Conservation (phyloP, 768 basidiomycete species). For the Dendrothele bispora region DNA sequence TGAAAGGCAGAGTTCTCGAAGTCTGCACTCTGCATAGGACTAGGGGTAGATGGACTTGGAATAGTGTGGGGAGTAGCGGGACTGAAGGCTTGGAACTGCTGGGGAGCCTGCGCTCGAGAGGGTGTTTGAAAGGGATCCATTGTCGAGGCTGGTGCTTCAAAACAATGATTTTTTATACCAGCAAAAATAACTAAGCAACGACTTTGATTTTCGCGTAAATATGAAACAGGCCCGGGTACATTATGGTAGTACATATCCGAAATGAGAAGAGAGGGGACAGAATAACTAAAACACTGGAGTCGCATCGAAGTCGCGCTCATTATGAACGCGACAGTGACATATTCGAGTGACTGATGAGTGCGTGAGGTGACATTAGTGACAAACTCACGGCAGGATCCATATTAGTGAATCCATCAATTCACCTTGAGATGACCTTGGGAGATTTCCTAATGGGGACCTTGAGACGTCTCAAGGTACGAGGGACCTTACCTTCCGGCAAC, state of each 20-base stretch:
- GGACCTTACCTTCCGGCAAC: conserved; percentile 4
- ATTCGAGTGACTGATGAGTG: too few species aligned
- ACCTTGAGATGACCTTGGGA: neutral
- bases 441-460: neutral
- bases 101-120: neutral
- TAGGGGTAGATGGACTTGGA: neutral
- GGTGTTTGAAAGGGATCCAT: neutral
- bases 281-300: neutral
- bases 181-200: too few species aligned
- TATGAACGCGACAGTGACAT: too few species aligned
- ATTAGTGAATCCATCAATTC: neutral
- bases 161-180: too few species aligned
- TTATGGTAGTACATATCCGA: too few species aligned
- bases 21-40: neutral
- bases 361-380: neutral
- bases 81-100: neutral
- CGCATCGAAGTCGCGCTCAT: neutral
- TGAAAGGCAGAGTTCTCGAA: neutral
- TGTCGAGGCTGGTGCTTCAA: too few species aligned
- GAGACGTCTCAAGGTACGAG: neutral
- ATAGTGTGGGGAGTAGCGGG: neutral
- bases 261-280: neutral
- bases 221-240: too few species aligned
- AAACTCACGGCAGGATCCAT: neutral
- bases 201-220: too few species aligned